Evolutionary conservation across 129 eudicot genomes (phyloP).

Genomic region (Chrysanthemum lavandulifolium): DNA sequence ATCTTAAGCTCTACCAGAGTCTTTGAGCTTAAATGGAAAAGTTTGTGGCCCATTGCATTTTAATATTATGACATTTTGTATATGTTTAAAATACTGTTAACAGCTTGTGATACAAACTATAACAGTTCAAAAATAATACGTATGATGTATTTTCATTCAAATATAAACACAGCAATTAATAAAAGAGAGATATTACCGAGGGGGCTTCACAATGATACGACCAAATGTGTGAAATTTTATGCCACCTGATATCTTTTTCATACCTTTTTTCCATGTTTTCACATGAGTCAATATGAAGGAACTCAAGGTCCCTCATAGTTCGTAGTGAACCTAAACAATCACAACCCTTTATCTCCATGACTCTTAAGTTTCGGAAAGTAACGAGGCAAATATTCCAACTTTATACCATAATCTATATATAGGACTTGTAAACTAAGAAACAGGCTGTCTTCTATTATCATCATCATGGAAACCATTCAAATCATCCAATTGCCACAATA

Average conservation of each 20-base stretch:
- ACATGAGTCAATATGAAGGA: neutral
- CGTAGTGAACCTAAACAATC: neutral
- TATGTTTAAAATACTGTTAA: no score
- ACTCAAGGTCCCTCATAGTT: neutral
- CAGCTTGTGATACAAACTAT: no score
- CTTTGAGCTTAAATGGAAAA: no score
- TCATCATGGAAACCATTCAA: conserved; percentile 9
- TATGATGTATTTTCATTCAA: no score
- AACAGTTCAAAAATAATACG: no score
- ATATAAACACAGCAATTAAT: no score
- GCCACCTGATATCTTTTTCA: conserved; percentile 11
- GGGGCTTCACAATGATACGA: neutral
- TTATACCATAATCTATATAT: neutral
- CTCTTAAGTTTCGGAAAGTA: neutral
- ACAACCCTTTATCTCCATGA: neutral
- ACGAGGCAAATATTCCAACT: neutral
- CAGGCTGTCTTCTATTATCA: neutral
- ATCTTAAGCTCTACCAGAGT: no score
- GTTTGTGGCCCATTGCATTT: no score
- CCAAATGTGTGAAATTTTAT: conserved; percentile 16
- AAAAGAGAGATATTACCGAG: no score
- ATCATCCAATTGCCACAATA: neutral
- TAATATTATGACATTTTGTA: no score
- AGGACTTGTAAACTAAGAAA: conserved; percentile 14
- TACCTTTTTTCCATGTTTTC: neutral